A percentile compares a stretch with the other conserved stretches of the same genome.
Conservation (phyloP, 2,329 filamentous ascomycete genomes). For the Trichoderma sp. region DNA sequence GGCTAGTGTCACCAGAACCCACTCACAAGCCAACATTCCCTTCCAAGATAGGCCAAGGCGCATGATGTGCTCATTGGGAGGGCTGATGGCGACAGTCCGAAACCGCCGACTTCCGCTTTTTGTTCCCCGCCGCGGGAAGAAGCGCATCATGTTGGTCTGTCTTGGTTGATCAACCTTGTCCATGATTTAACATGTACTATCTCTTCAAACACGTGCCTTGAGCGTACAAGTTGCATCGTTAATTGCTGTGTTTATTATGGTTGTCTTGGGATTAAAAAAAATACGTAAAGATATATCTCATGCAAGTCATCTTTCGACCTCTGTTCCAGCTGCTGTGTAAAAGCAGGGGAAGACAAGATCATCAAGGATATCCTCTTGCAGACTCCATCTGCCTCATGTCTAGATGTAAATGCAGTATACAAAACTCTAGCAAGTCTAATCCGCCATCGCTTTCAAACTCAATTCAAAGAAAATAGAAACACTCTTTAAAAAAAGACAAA, state of each 20-base stretch:
- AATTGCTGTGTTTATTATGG: no score
- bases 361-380: background rate
- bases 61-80: constrained; percentile 29
- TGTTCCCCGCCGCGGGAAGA: no score
- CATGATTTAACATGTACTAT: no score
- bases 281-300: background rate
- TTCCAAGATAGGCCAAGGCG: constrained; percentile 7
- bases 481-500: background rate
- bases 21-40: constrained; percentile 1
- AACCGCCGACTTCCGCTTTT: constrained; percentile 28
- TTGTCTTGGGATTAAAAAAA: no score
- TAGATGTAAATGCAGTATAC: background rate
- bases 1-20: background rate
- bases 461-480: background rate
- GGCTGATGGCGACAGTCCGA: constrained; percentile 36
- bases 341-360: background rate
- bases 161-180: no score
- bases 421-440: constrained; percentile 3
- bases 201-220: no score
- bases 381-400: constrained; percentile 1
- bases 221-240: no score
- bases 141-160: no score
- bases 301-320: background rate
- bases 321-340: background rate
- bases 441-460: background rate